Evolutionary conservation across 75 land plant species (phyloP).

Genomic region (Selaginella moellendorffii): DNA sequence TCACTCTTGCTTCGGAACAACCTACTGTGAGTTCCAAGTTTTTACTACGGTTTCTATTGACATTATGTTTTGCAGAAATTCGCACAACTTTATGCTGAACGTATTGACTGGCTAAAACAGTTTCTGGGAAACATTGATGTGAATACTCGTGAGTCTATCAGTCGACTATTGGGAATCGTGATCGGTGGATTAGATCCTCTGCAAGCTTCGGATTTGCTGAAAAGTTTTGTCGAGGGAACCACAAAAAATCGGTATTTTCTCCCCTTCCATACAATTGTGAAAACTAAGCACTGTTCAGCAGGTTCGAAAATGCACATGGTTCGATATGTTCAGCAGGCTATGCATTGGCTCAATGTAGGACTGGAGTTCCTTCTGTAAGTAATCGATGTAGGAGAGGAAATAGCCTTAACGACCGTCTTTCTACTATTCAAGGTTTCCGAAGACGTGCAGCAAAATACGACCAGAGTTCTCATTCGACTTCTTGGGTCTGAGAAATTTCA

Average conservation of each 20-base stretch:
- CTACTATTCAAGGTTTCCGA: conserved; percentile 34
- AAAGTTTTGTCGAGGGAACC: conserved; percentile 8
- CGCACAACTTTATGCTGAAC: conserved; percentile 44
- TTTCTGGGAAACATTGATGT: conserved; percentile 59
- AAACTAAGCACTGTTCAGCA: conserved; percentile 12
- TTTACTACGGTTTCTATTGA: too few species aligned
- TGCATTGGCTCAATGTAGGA: conserved; percentile 62
- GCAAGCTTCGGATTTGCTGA: conserved; percentile 26
- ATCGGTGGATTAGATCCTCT: conserved; percentile 36
- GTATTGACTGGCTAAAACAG: conserved; percentile 60
- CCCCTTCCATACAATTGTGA: not conserved
- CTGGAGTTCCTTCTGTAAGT: conserved; percentile 45
- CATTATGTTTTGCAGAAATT: conserved; percentile 25
- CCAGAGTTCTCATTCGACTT: conserved; percentile 36
- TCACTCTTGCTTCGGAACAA: conserved; percentile 40
- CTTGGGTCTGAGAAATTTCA: conserved; percentile 41
- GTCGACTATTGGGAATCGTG: conserved; percentile 66
- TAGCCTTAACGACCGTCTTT: not conserved
- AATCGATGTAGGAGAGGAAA: not conserved
- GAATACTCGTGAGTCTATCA: conserved; percentile 65
- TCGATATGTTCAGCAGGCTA: conserved; percentile 69
- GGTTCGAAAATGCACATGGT: conserved; percentile 85
- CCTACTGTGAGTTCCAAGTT: conserved; percentile 56
- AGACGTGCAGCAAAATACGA: conserved; percentile 17
- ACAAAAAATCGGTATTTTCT: too few species aligned